Evolutionary conservation across 768 basidiomycete species (phyloP).

Genomic region (Collybia sordida): DNA sequence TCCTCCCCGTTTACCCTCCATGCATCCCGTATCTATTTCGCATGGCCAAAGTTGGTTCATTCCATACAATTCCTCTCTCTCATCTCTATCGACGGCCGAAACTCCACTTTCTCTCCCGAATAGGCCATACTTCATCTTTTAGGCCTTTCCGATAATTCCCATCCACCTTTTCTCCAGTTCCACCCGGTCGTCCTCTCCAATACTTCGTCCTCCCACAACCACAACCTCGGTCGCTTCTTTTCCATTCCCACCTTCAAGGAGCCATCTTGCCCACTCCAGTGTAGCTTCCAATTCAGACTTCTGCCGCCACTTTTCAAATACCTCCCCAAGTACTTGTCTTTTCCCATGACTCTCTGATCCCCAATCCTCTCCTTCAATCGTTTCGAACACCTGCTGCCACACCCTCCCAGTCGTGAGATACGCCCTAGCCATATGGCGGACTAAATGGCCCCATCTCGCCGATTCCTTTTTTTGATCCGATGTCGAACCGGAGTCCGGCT

Average conservation of each 20-base stretch:
- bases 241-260: conserved; percentile 39
- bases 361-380: conserved; percentile 16
- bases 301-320: conserved; percentile 45
- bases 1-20: no score
- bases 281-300: conserved; percentile 36
- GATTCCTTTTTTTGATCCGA: conserved; percentile 28
- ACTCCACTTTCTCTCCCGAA: no score
- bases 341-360: conserved; percentile 19
- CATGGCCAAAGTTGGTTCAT: no score
- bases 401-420: conserved; percentile 43
- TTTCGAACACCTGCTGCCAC: conserved; percentile 42
- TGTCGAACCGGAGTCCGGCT: conserved; percentile 17
- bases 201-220: conserved; percentile 1
- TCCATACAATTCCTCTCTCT: no score
- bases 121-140: no score
- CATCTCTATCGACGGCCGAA: not conserved
- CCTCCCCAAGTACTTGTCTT: conserved; percentile 23
- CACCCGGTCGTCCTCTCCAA: conserved; percentile 21
- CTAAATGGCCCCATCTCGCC: conserved; percentile 23
- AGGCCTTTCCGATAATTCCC: conserved; percentile 1
- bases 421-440: conserved; percentile 39
- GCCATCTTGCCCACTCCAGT: conserved; percentile 47
- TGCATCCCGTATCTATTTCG: no score
- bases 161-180: conserved; percentile 27
- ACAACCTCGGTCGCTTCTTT: conserved; percentile 38